Evolutionary conservation across 805 yeast species (phyloP), one percentile per base, ranked within the genome.

Genomic region (Wickerhamiella spandovensis): DNA sequence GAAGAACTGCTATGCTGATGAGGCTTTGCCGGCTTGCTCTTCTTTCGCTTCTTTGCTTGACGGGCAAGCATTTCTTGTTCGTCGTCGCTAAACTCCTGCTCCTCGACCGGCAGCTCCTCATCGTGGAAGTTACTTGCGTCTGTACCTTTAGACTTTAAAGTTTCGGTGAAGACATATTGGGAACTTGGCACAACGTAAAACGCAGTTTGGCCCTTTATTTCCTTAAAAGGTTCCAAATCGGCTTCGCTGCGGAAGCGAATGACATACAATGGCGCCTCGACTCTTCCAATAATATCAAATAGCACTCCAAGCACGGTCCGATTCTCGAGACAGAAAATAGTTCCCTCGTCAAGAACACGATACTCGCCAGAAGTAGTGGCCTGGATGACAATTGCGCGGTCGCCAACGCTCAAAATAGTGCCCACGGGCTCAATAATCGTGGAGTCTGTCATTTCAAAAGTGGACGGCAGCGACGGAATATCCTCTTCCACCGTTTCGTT

Each of bases 51-150:
- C 63, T 75, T 80, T 21, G 72, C 65, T 48, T 74, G 76, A 61
- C 83, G 89, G 44, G 76, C 77, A 35, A 77, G 81, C 57, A 79
- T 75, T 64, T 92, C 97, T 53, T 77, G 77, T 62, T 90, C 97
- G 65, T 92, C 97, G 64, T 92, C 97, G 1, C 96, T 85, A 57
- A 82, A 90, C 62, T 90, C 97, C 64, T 86, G 95, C 64, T 92
- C 97, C 28, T 84, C 94, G 57, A 81, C 88, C 0, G 95, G 87
- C 28, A 90, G 67, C 61, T 92, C 98, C 67, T 92, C 97, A 64
- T 92, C 98, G 63, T 86, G 83, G 64, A 86, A 81, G 59, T 92
- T 92, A 60, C 95, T 84, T 0, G 98, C 98, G 68, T 92, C 98
- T 1, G 88, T 82, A 22, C 97, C 98, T 60, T 82, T 89, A 21